Evolutionary conservation across 2,329 filamentous ascomycete species (phyloP).

Genomic region (Pseudopithomyces chartarum): DNA sequence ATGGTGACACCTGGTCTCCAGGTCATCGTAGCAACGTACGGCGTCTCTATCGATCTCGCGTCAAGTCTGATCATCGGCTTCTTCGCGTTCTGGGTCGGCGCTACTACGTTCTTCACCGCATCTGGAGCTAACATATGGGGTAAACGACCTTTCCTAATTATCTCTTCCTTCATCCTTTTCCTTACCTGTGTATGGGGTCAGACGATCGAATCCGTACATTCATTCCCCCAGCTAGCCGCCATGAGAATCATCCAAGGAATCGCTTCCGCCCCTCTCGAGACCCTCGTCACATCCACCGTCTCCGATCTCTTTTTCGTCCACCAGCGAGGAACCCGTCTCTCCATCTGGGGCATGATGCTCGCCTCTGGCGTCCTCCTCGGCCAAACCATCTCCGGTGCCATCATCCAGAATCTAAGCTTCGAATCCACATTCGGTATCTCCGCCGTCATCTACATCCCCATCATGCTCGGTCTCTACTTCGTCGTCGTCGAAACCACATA

Average conservation of each 20-base stretch:
- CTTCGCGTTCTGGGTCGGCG: slow-evolving; percentile 44
- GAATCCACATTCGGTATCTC: slow-evolving; percentile 51
- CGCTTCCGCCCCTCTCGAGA: slow-evolving; percentile 86
- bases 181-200: slow-evolving; percentile 46
- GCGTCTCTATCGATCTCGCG: slow-evolving; percentile 45
- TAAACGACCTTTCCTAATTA: slow-evolving; percentile 45
- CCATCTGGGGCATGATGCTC: slow-evolving; percentile 59
- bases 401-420: slow-evolving; percentile 47
- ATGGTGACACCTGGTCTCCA: slow-evolving; percentile 48
- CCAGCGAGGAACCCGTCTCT: slow-evolving; percentile 84
- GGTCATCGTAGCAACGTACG: slow-evolving; percentile 42
- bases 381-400: slow-evolving; percentile 51
- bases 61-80: slow-evolving; percentile 48
- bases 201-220: slow-evolving; percentile 11
- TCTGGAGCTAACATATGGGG: slow-evolving; percentile 47
- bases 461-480: slow-evolving; percentile 51
- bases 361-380: slow-evolving; percentile 46
- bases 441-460: slow-evolving; percentile 49
- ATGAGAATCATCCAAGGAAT: slow-evolving; percentile 84
- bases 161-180: slow-evolving; percentile 44
- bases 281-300: slow-evolving; percentile 84
- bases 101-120: slow-evolving; percentile 50
- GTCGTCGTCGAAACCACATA: slow-evolving; percentile 53
- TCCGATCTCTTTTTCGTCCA: slow-evolving; percentile 93
- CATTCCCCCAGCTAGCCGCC: slow-evolving; percentile 44